Conservation (phyloP, 345 rosid genomes). For the Eutrema yunnanense region DNA sequence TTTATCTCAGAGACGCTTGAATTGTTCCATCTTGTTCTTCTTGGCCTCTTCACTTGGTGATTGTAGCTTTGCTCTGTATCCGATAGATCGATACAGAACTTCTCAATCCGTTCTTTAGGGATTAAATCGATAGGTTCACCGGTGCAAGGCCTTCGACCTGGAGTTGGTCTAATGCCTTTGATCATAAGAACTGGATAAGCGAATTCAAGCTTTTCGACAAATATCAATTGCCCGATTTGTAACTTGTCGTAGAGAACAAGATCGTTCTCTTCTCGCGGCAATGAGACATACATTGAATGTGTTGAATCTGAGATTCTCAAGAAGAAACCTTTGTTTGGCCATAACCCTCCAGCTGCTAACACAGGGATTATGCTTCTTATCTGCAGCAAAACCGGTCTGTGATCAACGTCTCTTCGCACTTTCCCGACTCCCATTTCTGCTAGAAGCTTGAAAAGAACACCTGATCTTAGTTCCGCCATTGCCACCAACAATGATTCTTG, state of each 20-base stretch:
- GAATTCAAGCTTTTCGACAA: constrained; percentile 49
- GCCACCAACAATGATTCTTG: not conserved
- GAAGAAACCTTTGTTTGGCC: constrained; percentile 75
- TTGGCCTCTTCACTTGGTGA: constrained; percentile 19
- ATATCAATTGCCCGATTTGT: constrained; percentile 54
- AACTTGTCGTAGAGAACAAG: constrained; percentile 54
- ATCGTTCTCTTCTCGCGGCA: constrained; percentile 59
- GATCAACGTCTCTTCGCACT: constrained; percentile 12
- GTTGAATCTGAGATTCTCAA: constrained; percentile 57
- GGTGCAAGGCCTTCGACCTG: constrained; percentile 43
- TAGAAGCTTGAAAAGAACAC: constrained; percentile 57
- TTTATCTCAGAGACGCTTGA: constrained; percentile 20
- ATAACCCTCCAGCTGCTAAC: constrained; percentile 56
- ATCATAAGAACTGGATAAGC: constrained; percentile 66
- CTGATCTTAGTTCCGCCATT: constrained; percentile 47
- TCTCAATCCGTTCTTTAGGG: constrained; percentile 39
- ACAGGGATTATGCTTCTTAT: constrained; percentile 72
- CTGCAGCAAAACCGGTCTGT: constrained; percentile 51
- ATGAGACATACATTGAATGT: constrained; percentile 54
- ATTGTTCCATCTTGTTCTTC: constrained; percentile 24
- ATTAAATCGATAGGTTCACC: constrained; percentile 50
- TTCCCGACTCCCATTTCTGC: constrained; percentile 44
- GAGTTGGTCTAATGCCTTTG: constrained; percentile 54
- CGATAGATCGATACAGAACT: constrained; percentile 31
- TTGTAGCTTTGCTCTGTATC: constrained; percentile 18